Base-by-base conservation (phyloP, 2,329 filamentous ascomycete genomes). In the Penicillium thymicola region DNA sequence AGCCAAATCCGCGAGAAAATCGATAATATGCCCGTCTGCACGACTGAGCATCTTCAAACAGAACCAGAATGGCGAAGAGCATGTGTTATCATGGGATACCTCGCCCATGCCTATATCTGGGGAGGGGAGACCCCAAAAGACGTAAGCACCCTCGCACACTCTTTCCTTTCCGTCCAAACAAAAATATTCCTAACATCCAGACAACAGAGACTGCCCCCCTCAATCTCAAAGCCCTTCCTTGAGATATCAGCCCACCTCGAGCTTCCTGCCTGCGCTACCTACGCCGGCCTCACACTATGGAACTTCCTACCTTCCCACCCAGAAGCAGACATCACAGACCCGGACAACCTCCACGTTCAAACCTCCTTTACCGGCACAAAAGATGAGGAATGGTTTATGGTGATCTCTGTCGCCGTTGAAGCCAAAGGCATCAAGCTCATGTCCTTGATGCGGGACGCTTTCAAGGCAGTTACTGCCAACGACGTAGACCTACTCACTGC, bases 1-100 rank as follows among this genome's bases (percentile, higher is more conserved):
- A 88, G 88, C 69, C 86, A 89, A 51, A 81, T 96, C 64, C 85
- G 90, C 51, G 82, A 85, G 53, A 84, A 90, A 60, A 83, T 96
- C 49, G 88, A 96, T 63, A 80, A 82, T 25, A 81, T 97, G 51
- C 91, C 91, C 14, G 79, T 96, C 51, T 84, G 96, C 59, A 89
- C 87, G 54, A 94, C 90, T 48, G 80, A 85, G 60, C 83, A 85
- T 67, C 84, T 97, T 67, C 82, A 87, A 75, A 85, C 87, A 61
- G 89, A 93, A 66, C 82, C 88, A 60, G 90, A 97, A 82, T 96
- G 92, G 92, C 86, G 90, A 66, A 85, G 90, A 64, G 90, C 90
- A 51, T 94, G 93, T 72, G 81, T 85, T 2, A 78, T 93, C 4
- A 79, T 96, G 34, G 85, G 82, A 0, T 92, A 92, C 68, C 79